These are phyloP conservation scores for Candida oleophila DNA, from an alignment of 805 yeast species.

Conservation along the genomic window DNA sequence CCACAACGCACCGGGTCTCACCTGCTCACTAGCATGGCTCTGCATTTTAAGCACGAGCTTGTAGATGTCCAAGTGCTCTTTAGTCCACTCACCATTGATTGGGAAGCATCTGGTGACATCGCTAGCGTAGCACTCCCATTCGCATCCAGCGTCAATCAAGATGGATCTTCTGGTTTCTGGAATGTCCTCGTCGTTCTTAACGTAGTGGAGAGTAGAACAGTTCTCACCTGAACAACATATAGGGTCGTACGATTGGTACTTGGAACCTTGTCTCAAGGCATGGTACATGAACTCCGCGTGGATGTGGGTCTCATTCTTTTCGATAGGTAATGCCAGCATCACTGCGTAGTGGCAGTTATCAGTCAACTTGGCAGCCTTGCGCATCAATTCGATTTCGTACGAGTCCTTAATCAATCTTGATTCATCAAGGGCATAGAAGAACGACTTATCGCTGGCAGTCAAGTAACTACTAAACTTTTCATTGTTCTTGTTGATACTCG, in stretches of 20 bases:
- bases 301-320: slow-evolving; percentile 82
- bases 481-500: slow-evolving; percentile 53
- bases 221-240: slow-evolving; percentile 93
- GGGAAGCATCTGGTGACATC: slow-evolving; percentile 98
- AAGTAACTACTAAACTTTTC: slow-evolving; percentile 35
- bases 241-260: slow-evolving; percentile 87
- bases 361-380: slow-evolving; percentile 78
- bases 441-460: slow-evolving; percentile 43
- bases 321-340: slow-evolving; percentile 89
- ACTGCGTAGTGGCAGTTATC: slow-evolving; percentile 89
- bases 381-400: slow-evolving; percentile 73
- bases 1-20: slow-evolving; percentile 85
- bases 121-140: slow-evolving; percentile 88
- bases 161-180: slow-evolving; percentile 59
- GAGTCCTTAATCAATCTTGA: slow-evolving; percentile 81
- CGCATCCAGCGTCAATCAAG: slow-evolving; percentile 95
- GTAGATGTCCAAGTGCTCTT: slow-evolving; percentile 82
- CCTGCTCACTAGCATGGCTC: slow-evolving; percentile 59
- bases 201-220: slow-evolving; percentile 88
- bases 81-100: slow-evolving; percentile 82
- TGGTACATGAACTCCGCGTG: slow-evolving; percentile 96
- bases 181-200: slow-evolving; percentile 63
- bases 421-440: slow-evolving; percentile 79
- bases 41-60: slow-evolving; percentile 84
- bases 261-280: slow-evolving; percentile 90